Percentiles rank a stretch among this genome's conserved stretches.
Evolutionary conservation across 139 green algal species (phyloP).

Genomic region (Medakamo hakoo): DNA sequence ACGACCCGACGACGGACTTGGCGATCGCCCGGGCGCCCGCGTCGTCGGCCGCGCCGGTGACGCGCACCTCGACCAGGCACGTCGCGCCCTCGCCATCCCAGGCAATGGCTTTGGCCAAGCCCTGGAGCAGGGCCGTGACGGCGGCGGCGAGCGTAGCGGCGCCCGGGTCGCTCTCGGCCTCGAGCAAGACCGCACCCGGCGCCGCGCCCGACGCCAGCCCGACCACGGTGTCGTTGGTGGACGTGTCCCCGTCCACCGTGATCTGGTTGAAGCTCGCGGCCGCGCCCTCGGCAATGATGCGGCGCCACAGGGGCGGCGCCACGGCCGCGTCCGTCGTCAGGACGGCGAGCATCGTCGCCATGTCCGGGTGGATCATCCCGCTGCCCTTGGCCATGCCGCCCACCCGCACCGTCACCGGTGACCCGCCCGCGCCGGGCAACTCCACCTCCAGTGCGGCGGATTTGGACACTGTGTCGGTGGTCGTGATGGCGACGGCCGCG

Average conservation of each 20-base stretch:
- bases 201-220: conserved; percentile 51
- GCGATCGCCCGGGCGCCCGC: conserved; percentile 52
- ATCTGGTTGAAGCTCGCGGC: conserved; percentile 72
- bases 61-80: conserved; percentile 75
- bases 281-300: conserved; percentile 48
- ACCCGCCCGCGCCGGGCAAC: conserved; percentile 18
- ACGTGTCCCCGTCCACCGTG: conserved; percentile 66
- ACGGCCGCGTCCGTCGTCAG: conserved; percentile 89
- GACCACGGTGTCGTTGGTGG: conserved; percentile 70
- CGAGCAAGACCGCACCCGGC: conserved; percentile 39
- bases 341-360: conserved; percentile 95
- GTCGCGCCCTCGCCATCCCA: conserved; percentile 98
- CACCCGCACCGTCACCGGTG: conserved; percentile 55
- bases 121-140: conserved; percentile 75
- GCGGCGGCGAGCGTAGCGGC: conserved; percentile 60
- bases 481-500: conserved; percentile 78
- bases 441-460: conserved; percentile 59
- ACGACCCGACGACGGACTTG: conserved; percentile 59
- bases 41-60: conserved; percentile 24
- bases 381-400: conserved; percentile 91
- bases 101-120: conserved; percentile 87
- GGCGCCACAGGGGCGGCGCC: conserved; percentile 45
- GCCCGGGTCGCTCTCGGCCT: conserved; percentile 13
- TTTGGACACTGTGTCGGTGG: conserved; percentile 81
- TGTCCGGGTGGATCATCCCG: conserved; percentile 99